These are phyloP conservation scores for Pseudomassariella vexata DNA, from an alignment of 2,329 filamentous ascomycete species.

Conservation along the genomic window DNA sequence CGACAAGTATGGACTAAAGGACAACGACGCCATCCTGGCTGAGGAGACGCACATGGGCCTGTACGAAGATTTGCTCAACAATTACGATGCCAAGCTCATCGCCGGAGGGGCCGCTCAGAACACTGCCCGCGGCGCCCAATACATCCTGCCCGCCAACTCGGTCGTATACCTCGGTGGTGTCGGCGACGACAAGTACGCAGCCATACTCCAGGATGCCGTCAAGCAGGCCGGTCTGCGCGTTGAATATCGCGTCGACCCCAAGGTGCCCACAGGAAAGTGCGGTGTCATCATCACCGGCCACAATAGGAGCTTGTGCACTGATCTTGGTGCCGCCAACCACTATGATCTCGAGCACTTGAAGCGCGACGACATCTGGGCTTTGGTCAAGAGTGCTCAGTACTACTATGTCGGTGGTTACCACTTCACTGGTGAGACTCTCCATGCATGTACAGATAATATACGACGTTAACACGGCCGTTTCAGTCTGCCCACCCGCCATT, in stretches of 20 bases:
- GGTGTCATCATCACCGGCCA: slow-evolving; percentile 96
- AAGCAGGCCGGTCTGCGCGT: slow-evolving; percentile 83
- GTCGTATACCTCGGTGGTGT: slow-evolving; percentile 93
- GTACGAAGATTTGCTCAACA: slow-evolving; percentile 90
- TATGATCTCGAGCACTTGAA: slow-evolving; percentile 94
- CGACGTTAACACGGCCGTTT: slow-evolving; percentile 2
- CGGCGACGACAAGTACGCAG: slow-evolving; percentile 92
- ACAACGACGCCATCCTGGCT: slow-evolving; percentile 95
- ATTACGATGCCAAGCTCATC: slow-evolving; percentile 89
- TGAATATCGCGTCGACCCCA: slow-evolving; percentile 88
- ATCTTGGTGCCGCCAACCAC: slow-evolving; percentile 93
- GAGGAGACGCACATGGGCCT: slow-evolving; percentile 84
- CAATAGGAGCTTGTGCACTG: slow-evolving; percentile 90
- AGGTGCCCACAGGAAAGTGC: slow-evolving; percentile 83
- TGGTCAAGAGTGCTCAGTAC: slow-evolving; percentile 81
- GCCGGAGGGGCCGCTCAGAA: slow-evolving; percentile 97
- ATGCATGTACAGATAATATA: too few relatives aligned
- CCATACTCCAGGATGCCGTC: slow-evolving; percentile 80
- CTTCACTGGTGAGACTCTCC: slow-evolving; percentile 57
- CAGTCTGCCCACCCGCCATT: slow-evolving; percentile 84
- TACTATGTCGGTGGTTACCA: slow-evolving; percentile 97
- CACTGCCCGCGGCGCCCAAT: slow-evolving; percentile 92
- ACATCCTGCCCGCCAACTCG: slow-evolving; percentile 84
- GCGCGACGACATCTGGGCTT: slow-evolving; percentile 82
- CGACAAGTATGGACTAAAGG: slow-evolving; percentile 87